A percentile compares a stretch with the other conserved stretches of the same genome.
phyloP scores from a whole-genome alignment of 805 yeast genomes.

The Sugiyamaella boreocaroliniensis region DNA sequence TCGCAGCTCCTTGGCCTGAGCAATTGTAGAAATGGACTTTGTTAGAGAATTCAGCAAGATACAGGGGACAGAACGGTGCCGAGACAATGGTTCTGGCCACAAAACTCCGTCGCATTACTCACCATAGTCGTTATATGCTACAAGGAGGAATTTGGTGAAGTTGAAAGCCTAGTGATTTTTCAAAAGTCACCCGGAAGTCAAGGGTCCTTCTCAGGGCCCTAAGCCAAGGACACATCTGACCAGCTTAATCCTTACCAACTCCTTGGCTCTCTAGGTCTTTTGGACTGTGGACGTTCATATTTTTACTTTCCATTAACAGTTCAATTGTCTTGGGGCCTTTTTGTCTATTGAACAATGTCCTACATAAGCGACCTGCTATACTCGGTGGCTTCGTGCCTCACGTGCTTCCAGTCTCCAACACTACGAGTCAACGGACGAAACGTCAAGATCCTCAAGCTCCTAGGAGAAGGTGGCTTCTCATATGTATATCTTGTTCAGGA shows the following conservation, averaged over 20 bases:
- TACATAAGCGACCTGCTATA: slow-evolving; percentile 24
- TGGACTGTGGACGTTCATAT: background rate
- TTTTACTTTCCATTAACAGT: background rate
- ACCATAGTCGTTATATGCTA: no score
- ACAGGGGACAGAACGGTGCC: no score
- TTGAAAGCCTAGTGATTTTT: no score
- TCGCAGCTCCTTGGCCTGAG: slow-evolving; percentile 43
- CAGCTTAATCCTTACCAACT: no score
- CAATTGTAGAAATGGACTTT: slow-evolving; percentile 21
- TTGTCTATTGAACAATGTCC: slow-evolving; percentile 11
- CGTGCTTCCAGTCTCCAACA: slow-evolving; percentile 44
- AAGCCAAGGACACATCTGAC: no score
- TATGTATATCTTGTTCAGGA: slow-evolving; percentile 71
- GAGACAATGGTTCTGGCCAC: no score
- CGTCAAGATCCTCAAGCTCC: slow-evolving; percentile 58
- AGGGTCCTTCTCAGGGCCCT: no score
- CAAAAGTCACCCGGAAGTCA: no score
- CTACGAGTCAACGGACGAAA: slow-evolving; percentile 54
- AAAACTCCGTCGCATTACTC: no score
- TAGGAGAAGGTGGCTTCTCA: slow-evolving; percentile 88
- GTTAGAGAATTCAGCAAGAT: background rate
- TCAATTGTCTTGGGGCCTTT: background rate
- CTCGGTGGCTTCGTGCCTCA: slow-evolving; percentile 31
- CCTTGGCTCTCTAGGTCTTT: no score
- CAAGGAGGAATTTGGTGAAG: no score